Conservation (phyloP, 2,329 filamentous ascomycete genomes). For the Huntiella moniliformis region DNA sequence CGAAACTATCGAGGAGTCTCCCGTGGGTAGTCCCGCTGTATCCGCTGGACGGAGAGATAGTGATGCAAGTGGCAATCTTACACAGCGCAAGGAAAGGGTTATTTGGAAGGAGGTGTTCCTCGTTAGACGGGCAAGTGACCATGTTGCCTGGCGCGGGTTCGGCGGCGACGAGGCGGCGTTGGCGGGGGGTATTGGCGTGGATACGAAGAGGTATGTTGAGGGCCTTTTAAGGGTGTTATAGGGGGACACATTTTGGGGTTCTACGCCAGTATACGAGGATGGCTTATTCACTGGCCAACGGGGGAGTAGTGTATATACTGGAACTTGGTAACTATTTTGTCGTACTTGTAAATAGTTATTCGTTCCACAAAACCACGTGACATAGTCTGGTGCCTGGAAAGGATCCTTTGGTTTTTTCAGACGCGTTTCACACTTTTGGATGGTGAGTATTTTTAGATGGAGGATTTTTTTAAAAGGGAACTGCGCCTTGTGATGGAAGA, state of each 20-base stretch:
- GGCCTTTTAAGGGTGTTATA: slow-evolving; percentile 35
- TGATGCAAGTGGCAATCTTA: slow-evolving; percentile 12
- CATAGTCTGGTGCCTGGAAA: no score
- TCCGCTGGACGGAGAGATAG: not conserved
- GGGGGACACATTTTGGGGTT: slow-evolving; percentile 1
- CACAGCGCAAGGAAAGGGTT: slow-evolving; percentile 13
- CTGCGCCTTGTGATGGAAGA: no score
- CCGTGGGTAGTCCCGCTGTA: not conserved
- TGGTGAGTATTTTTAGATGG: no score
- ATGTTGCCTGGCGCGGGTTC: slow-evolving; percentile 23
- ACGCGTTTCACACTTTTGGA: no score
- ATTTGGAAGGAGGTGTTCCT: slow-evolving; percentile 41
- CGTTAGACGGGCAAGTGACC: slow-evolving; percentile 40
- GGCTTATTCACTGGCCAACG: no score
- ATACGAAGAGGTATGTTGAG: slow-evolving; percentile 59
- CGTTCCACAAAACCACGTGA: no score
- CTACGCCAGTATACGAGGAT: no score
- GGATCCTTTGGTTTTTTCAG: no score
- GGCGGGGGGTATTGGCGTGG: slow-evolving; percentile 56
- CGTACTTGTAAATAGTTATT: no score
- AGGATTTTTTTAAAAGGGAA: no score
- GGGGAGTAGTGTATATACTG: no score
- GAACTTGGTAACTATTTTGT: no score
- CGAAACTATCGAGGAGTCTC: slow-evolving; percentile 9
- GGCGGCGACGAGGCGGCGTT: slow-evolving; percentile 31